These are phyloP conservation scores for Ziziphus jujuba DNA, from an alignment of 306 rosid species.

Conservation along the genomic window DNA sequence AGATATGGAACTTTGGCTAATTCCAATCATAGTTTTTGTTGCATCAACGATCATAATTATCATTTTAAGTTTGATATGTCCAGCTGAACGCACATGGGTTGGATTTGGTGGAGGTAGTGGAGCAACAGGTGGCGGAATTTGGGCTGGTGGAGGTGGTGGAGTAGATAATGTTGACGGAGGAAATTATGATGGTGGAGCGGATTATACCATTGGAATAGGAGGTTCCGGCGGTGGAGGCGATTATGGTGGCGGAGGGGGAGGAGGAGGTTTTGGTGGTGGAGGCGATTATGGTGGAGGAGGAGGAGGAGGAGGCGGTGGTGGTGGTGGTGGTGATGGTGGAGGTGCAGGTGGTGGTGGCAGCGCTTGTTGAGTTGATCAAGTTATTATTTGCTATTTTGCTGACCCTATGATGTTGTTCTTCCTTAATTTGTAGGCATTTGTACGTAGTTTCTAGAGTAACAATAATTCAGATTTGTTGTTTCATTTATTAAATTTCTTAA, in stretches of 20 bases:
- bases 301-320: constrained; percentile 4
- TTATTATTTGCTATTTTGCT: too few species aligned
- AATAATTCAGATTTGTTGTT: too few species aligned
- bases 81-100: not conserved
- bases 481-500: too few species aligned
- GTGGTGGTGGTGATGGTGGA: not conserved
- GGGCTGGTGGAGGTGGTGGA: constrained; percentile 18
- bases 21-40: not conserved
- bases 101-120: constrained; percentile 3
- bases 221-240: not conserved
- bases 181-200: not conserved
- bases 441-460: too few species aligned
- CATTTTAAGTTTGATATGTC: not conserved
- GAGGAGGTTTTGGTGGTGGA: not conserved
- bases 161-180: constrained; percentile 15
- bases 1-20: not conserved
- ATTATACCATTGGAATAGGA: too few species aligned
- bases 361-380: too few species aligned
- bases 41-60: rapidly evolving
- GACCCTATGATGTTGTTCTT: too few species aligned
- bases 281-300: not conserved
- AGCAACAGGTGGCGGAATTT: constrained; percentile 13
- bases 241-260: not conserved
- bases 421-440: too few species aligned
- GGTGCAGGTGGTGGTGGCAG: not conserved